Base-by-base conservation (phyloP, 805 yeast species). In the Lachancea nothofagi region DNA sequence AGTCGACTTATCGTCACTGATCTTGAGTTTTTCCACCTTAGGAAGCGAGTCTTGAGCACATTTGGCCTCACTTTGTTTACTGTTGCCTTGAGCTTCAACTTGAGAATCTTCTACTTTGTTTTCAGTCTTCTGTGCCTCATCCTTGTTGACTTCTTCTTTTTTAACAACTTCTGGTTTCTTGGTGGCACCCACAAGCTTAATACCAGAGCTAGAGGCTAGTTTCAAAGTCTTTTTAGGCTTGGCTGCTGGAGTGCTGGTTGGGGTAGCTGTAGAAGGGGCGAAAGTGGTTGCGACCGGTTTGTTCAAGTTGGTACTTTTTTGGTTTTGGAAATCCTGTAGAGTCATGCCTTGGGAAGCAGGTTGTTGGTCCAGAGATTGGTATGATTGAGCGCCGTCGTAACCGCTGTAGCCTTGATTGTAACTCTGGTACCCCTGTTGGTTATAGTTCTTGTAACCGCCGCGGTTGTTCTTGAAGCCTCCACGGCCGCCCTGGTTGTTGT, bases 301-400 rank as follows among this genome's bases (percentile, higher is more conserved):
- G 22, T 33, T 35, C 27, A 35, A 15, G 12, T 20, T 21, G 10
- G 48, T 72, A 41, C 70, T 62, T 57, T 78, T 74, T 57, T 80
- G 84, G 58, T 80, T 80, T 58, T 83, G 81, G 66, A 78, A 86
- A 49, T 85, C 95, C 39, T 87, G 94, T 53, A 86, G 71, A 28
- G 89, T 74, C 86, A 85, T 78, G 45, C 79, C 80, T 53, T 69
- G 70, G 43, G 54, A 61, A 44, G 57, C 49, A 6, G 33, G 29
- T 25, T 35, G 45, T 18, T 42, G 41, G 38, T 48, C 39, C 18
- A 19, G 36, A 20, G 45, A 19, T 41, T 42, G 46, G 40, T 39
- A 27, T 24, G 31, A 35, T 38, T 51, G 54, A 36, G 48, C 47
- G 22, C 42, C 43, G 23, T 33, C 23, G 21, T 36, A 38, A 12